Base-by-base conservation (phyloP, 73 alveolate species). In the Tetrahymena borealis region DNA sequence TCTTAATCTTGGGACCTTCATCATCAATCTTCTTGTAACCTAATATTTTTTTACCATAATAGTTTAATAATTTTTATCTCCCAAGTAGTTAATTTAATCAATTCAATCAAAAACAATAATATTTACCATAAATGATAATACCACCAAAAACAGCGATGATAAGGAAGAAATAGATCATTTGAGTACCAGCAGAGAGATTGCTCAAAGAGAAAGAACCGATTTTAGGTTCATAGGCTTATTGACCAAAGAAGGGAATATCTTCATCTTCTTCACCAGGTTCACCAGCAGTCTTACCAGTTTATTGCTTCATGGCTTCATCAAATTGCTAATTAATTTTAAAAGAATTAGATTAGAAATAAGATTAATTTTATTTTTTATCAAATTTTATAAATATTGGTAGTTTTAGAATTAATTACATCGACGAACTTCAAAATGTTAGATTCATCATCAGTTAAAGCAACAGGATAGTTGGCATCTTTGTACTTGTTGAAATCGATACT, bases 261-360 rank as follows among this genome's bases (percentile, higher is more conserved):
- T 60, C 85, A 60, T 60, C 85, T 60, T 60, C 85, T 18, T 60
- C 85, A 60, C 85, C 85, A 60, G 85, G 37, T 60, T 60, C 85
- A 6, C 85, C 85, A 60, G 37, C 85, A 60, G 85, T 60, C 28
- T 60, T 60, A 60, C 85, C 85, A 18, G n/a, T 60, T 60, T 60
- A 20, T 60, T 60, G 37, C 85, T 60, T 60, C 85, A 60, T 60
- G 13, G 85, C 85, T 9, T 60, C 85, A 60, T 60, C 85, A 15
- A 60, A 60, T 60, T 60, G 28, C 85, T 60, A 60, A 24, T 60
- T 2, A 60, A 1, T 18, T 1, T 10, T 12, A 11, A 42, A 42
- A 12, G 16, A 16, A 42, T 42, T 42, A 42, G 24, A 12, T 12
- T n/a, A 42, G 1, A 41, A 41, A 41, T 7, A 31, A 41, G 20